These are phyloP conservation scores for Cryphonectria parasitica DNA, from an alignment of 2,329 filamentous ascomycete genomes.

Conservation along the genomic window DNA sequence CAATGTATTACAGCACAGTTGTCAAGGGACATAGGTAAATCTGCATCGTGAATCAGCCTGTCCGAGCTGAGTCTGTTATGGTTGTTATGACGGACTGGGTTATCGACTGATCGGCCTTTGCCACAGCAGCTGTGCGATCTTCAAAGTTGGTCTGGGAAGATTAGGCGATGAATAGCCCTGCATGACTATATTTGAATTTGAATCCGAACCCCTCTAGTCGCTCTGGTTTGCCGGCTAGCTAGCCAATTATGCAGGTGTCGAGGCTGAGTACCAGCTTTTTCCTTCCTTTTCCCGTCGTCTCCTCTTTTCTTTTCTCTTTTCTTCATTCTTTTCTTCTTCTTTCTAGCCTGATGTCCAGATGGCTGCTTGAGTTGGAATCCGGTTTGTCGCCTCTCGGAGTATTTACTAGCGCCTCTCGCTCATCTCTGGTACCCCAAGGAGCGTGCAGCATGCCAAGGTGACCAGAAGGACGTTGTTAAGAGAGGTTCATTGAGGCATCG, in stretches of 20 bases:
- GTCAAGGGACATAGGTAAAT: not conserved
- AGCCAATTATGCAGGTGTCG: not conserved
- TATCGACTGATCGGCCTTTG: not conserved
- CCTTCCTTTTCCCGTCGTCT: no score
- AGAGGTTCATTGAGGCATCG: not conserved
- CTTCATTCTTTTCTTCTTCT: no score
- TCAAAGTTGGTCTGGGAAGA: not conserved
- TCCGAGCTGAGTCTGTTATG: not conserved
- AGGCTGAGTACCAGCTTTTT: not conserved
- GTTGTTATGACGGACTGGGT: not conserved
- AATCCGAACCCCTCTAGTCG: not conserved
- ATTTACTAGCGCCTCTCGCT: not conserved
- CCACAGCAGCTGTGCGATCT: not conserved
- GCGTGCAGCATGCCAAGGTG: no score
- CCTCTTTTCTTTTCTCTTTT: no score
- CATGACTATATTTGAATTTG: not conserved
- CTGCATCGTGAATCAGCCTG: constrained; percentile 3
- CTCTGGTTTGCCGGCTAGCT: not conserved
- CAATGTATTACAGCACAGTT: not conserved
- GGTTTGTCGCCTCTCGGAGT: constrained; percentile 5
- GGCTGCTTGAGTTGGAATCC: not conserved
- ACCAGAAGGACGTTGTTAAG: not conserved
- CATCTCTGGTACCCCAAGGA: not conserved
- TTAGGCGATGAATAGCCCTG: not conserved
- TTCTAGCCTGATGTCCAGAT: no score